phyloP scores from a whole-genome alignment of 2,329 filamentous ascomycete genomes.

The Microthyrium microscopicum region DNA sequence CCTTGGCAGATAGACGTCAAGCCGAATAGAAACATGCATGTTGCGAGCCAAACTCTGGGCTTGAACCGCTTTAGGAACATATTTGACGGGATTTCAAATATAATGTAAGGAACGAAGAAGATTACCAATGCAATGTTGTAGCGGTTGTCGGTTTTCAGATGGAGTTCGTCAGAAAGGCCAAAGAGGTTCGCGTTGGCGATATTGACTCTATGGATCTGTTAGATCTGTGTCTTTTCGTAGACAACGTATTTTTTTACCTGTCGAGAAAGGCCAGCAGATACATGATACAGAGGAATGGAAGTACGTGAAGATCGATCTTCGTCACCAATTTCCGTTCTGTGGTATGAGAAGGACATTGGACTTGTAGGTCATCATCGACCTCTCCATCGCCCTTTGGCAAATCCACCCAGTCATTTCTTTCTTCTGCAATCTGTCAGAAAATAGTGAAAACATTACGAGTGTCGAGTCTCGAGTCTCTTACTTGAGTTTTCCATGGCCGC shows the following conservation, averaged over 20 bases:
- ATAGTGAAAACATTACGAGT: too few relatives aligned
- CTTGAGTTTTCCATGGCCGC: too few relatives aligned
- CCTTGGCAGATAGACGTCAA: constrained; percentile 62
- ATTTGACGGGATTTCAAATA: constrained; percentile 37
- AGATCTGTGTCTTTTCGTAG: background rate
- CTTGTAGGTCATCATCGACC: constrained; percentile 21
- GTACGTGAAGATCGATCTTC: constrained; percentile 30
- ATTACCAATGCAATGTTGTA: constrained; percentile 36
- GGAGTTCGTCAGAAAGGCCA: constrained; percentile 29
- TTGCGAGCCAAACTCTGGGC: constrained; percentile 41
- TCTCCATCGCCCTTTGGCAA: constrained; percentile 12
- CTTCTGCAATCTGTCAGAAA: too few relatives aligned
- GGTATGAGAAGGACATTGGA: constrained; percentile 30
- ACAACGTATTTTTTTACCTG: constrained; percentile 15
- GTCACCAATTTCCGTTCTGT: constrained; percentile 29
- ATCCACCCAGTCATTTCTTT: too few relatives aligned
- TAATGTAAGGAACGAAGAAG: constrained; percentile 37
- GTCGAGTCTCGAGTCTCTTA: too few relatives aligned
- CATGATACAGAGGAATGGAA: constrained; percentile 33
- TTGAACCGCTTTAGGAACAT: constrained; percentile 34
- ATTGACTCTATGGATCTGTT: constrained; percentile 26
- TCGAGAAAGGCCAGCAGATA: constrained; percentile 34
- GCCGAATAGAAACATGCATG: constrained; percentile 76
- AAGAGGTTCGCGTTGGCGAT: constrained; percentile 37
- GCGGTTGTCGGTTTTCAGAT: constrained; percentile 24